Percentiles rank a stretch among this genome's conserved stretches.
Conservation (phyloP, 192 early-diverging fungal genomes). For the Dissophora globulifera region DNA sequence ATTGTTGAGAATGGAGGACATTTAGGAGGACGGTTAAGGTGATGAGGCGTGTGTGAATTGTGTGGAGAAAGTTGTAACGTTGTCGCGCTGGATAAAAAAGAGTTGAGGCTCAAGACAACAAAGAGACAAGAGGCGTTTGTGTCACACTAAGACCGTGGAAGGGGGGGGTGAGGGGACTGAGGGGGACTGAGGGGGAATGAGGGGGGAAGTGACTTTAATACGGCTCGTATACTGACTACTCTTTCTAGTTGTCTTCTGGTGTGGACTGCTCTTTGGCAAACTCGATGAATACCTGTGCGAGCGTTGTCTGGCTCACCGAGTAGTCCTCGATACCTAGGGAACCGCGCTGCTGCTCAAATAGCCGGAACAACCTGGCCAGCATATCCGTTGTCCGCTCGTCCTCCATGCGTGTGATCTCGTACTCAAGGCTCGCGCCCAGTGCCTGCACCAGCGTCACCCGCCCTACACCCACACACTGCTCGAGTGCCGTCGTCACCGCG, state of each 20-base stretch:
- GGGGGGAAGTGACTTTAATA: neutral
- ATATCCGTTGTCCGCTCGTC: slow-evolving; percentile 47
- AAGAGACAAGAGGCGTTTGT: no score
- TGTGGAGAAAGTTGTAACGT: neutral
- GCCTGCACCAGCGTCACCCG: slow-evolving; percentile 44
- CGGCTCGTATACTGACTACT: neutral
- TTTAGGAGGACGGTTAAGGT: neutral
- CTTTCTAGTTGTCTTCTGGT: slow-evolving; percentile 17
- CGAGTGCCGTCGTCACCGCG: slow-evolving; percentile 28
- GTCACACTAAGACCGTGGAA: no score
- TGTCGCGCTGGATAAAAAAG: no score
- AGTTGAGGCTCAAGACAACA: no score
- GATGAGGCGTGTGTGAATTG: no score
- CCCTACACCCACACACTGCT: slow-evolving; percentile 16
- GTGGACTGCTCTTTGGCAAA: slow-evolving; percentile 64
- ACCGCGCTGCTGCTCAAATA: slow-evolving; percentile 52
- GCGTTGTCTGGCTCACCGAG: slow-evolving; percentile 66
- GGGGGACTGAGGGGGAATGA: no score
- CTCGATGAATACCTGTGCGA: slow-evolving; percentile 72
- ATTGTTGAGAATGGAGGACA: neutral
- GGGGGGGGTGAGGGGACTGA: no score
- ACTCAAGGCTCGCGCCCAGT: slow-evolving; percentile 52
- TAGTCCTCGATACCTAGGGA: slow-evolving; percentile 60
- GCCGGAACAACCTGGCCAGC: slow-evolving; percentile 60
- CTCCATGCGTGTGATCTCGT: slow-evolving; percentile 43